Percentiles rank a stretch among this genome's conserved stretches.
Evolutionary conservation across 805 yeast species (phyloP).

Genomic region (Candida adriatica): DNA sequence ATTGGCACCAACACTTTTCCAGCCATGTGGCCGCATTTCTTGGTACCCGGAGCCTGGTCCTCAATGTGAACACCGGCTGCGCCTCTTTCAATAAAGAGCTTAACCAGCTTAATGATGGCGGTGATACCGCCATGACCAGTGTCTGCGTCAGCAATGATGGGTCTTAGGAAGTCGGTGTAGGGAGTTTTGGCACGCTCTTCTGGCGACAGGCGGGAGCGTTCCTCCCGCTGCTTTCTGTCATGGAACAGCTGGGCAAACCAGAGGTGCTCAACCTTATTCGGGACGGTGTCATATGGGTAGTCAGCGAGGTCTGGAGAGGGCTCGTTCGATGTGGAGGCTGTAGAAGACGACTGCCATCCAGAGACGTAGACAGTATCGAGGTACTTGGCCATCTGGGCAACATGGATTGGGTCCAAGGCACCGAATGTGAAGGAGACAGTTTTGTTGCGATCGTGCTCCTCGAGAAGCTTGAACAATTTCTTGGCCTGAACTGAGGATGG

Average conservation of each 20-base stretch:
- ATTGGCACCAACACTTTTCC: conserved; percentile 97
- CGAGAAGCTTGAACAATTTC: conserved; percentile 65
- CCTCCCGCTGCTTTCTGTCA: conserved; percentile 90
- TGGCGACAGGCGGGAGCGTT: conserved; percentile 43
- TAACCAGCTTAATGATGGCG: conserved; percentile 91
- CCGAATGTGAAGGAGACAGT: conserved; percentile 88
- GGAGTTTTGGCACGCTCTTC: conserved; percentile 64
- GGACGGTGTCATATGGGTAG: conserved; percentile 98
- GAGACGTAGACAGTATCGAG: conserved; percentile 89
- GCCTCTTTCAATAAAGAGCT: conserved; percentile 94
- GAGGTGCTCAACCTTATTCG: conserved; percentile 94
- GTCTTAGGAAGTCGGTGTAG: conserved; percentile 83
- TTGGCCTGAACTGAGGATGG: conserved; percentile 78
- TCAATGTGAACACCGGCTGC: conserved; percentile 99
- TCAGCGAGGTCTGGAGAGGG: conserved; percentile 98
- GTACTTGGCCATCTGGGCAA: conserved; percentile 94
- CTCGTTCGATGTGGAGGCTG: conserved; percentile 95
- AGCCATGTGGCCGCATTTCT: conserved; percentile 99
- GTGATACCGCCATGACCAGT: conserved; percentile 99
- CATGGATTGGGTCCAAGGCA: conserved; percentile 93
- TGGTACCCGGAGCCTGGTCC: conserved; percentile 98
- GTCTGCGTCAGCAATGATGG: conserved; percentile 96
- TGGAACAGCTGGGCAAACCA: conserved; percentile 97
- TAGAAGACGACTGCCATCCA: conserved; percentile 98
- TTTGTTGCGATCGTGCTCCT: conserved; percentile 64